These are phyloP conservation scores for Hondaea fermentalgiana DNA, from an alignment of 108 stramenopile species.

Conservation along the genomic window DNA sequence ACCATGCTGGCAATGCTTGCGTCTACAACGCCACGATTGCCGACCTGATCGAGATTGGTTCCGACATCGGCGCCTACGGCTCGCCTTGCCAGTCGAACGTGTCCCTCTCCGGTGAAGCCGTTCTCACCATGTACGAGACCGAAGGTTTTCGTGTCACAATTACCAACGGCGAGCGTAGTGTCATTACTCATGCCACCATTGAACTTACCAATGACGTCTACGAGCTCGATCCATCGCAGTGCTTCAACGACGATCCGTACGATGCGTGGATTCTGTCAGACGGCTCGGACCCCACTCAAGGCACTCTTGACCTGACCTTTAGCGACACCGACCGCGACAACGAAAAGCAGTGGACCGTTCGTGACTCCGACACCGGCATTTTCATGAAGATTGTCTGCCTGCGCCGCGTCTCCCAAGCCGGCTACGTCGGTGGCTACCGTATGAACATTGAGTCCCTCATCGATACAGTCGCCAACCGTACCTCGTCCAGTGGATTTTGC, in stretches of 20 bases:
- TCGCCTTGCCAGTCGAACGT: background rate
- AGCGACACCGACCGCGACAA: background rate
- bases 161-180: background rate
- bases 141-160: background rate
- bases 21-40: background rate
- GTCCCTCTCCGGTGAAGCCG: background rate
- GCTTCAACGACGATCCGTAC: background rate
- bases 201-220: background rate
- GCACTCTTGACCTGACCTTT: background rate
- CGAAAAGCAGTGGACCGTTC: background rate
- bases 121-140: background rate
- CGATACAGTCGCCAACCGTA: background rate
- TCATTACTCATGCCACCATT: background rate
- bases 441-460: background rate
- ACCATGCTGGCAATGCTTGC: slow-evolving; percentile 10
- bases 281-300: no score
- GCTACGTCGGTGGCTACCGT: background rate
- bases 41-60: background rate
- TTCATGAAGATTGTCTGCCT: background rate
- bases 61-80: background rate
- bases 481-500: background rate
- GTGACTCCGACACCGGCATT: background rate
- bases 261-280: background rate
- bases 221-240: background rate
- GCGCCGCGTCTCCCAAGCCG: background rate